Conservation (phyloP, 73 alveolate species). For the Tetrahymena borealis region DNA sequence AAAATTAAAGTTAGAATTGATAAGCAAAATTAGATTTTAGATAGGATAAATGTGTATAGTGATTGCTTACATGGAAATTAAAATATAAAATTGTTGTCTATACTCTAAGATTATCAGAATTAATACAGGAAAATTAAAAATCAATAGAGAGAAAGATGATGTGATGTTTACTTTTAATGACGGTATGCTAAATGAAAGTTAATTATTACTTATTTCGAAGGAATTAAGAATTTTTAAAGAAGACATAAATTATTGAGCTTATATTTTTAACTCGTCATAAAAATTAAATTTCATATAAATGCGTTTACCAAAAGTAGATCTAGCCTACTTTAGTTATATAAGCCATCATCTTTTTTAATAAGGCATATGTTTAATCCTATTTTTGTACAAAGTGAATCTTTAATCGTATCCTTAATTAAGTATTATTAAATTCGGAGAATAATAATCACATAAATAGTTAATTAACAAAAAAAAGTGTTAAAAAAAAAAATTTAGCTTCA, state of each 20-base stretch:
- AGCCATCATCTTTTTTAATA: not conserved
- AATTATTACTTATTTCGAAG: not conserved
- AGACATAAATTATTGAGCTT: not conserved
- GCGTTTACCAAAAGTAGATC: not conserved
- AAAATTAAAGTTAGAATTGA: not conserved
- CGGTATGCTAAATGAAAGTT: not conserved
- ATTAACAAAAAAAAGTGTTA: not conserved
- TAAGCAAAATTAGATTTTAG: not conserved
- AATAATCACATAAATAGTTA: not conserved
- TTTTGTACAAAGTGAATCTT: not conserved
- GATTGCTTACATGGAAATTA: not conserved
- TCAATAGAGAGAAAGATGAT: not conserved
- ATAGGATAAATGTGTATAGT: not conserved
- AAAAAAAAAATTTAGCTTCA: not conserved
- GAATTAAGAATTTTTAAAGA: not conserved
- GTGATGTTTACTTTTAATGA: not conserved
- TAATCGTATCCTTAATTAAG: not conserved
- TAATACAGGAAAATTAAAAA: not conserved
- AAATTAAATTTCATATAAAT: not conserved
- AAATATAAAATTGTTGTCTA: not conserved
- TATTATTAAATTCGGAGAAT: not conserved
- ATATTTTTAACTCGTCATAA: not conserved
- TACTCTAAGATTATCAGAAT: not conserved
- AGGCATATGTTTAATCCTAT: not conserved
- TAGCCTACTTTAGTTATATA: not conserved